These are phyloP conservation scores for Arthrobotrys sinensis DNA, from an alignment of 2,329 filamentous ascomycete genomes.

Conservation along the genomic window DNA sequence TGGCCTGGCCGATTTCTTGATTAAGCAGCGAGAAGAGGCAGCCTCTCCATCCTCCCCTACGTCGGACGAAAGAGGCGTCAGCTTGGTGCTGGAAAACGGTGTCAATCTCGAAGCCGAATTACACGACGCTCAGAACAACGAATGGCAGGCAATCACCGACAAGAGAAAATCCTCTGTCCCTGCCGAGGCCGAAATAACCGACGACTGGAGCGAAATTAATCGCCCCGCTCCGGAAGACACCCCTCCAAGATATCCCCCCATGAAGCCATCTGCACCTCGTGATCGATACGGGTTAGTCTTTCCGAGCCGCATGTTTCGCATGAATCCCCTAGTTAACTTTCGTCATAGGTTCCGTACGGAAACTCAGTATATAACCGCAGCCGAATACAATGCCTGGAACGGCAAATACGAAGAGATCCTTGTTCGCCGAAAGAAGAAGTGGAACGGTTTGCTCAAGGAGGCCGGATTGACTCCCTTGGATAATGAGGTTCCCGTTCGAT, in stretches of 20 bases:
- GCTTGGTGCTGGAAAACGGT: conserved; percentile 50
- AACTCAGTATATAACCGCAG: conserved; percentile 81
- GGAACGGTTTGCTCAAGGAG: conserved; percentile 83
- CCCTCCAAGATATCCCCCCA: conserved; percentile 52
- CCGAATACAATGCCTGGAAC: conserved; percentile 88
- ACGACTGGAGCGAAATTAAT: conserved; percentile 43
- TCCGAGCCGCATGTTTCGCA: background rate
- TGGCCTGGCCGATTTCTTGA: conserved; percentile 61
- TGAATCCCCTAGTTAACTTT: conserved; percentile 40
- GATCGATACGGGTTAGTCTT: conserved; percentile 64
- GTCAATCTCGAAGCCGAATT: conserved; percentile 52
- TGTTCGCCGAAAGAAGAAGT: conserved; percentile 82
- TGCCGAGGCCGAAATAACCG: conserved; percentile 34
- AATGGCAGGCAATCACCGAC: conserved; percentile 57
- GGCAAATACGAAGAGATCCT: conserved; percentile 81
- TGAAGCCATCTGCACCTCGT: conserved; percentile 58
- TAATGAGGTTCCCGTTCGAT: conserved; percentile 80
- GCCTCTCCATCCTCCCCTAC: conserved; percentile 58
- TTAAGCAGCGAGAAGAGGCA: conserved; percentile 61
- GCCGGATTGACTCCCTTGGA: conserved; percentile 73
- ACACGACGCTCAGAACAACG: conserved; percentile 56
- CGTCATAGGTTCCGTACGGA: conserved; percentile 87
- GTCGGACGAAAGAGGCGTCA: conserved; percentile 60
- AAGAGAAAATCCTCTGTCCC: conserved; percentile 45
- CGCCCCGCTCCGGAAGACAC: conserved; percentile 52